Percentiles rank a stretch among this genome's conserved stretches.
Conservation (phyloP, 1,139 yeast species). For the Blastobotrys serpentis region DNA sequence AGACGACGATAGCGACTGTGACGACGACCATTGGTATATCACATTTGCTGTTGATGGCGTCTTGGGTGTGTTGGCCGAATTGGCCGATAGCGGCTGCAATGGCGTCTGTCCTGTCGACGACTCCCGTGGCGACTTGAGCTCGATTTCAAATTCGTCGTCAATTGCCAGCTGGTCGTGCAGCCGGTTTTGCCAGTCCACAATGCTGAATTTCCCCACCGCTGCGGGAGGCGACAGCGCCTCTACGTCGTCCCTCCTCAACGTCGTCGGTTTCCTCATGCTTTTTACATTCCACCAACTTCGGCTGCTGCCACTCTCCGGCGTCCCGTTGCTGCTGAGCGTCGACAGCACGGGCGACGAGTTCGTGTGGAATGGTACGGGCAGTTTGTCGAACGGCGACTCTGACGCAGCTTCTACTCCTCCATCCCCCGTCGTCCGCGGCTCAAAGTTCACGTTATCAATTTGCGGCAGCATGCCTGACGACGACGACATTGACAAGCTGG, state of each 20-base stretch:
- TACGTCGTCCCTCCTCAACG: too few species aligned
- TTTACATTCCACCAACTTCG: too few species aligned
- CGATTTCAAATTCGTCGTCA: constrained; percentile 17
- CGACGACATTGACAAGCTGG: constrained; percentile 1
- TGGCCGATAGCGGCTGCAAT: not conserved
- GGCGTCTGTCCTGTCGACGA: too few species aligned
- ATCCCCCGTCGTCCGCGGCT: not conserved
- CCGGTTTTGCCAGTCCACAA: constrained; percentile 16
- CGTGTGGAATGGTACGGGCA: constrained; percentile 6
- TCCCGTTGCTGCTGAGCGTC: not conserved
- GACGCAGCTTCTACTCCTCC: not conserved
- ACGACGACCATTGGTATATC: not conserved
- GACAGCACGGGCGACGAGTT: constrained; percentile 5
- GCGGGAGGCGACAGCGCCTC: too few species aligned
- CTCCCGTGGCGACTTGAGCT: constrained; percentile 13
- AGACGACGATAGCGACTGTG: not conserved
- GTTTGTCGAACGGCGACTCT: too few species aligned
- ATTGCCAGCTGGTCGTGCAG: constrained; percentile 16
- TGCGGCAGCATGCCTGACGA: too few species aligned
- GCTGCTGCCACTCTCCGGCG: not conserved
- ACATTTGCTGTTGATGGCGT: not conserved
- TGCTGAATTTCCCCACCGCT: constrained; percentile 9
- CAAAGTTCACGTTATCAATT: constrained; percentile 1
- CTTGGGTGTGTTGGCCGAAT: constrained; percentile 7
- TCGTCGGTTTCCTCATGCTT: too few species aligned